A percentile compares a stretch with the other conserved stretches of the same genome.
These are phyloP conservation scores for Senna tora DNA, from an alignment of 306 rosid species.

Conservation along the genomic window DNA sequence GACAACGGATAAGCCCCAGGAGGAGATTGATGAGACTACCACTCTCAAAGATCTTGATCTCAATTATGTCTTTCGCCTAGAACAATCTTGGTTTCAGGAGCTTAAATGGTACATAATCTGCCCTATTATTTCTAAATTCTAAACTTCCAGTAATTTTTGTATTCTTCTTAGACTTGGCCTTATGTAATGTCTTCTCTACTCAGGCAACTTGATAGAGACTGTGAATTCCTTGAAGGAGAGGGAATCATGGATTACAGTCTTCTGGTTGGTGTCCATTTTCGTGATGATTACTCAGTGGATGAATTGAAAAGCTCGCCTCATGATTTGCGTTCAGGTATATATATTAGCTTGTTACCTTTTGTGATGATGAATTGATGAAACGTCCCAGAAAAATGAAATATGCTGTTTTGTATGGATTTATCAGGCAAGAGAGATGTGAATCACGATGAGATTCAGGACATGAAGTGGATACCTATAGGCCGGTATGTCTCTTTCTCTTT, in stretches of 20 bases:
- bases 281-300: slow-evolving; percentile 45
- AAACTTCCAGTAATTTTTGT: neutral
- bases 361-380: slow-evolving; percentile 15
- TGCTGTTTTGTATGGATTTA: slow-evolving; percentile 24
- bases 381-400: neutral
- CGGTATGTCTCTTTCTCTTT: slow-evolving; percentile 46
- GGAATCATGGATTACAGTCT: slow-evolving; percentile 68
- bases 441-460: slow-evolving; percentile 44
- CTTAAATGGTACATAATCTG: slow-evolving; percentile 45
- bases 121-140: too few species aligned
- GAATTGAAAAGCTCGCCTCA: slow-evolving; percentile 34
- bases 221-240: slow-evolving; percentile 57
- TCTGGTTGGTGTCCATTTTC: slow-evolving; percentile 59
- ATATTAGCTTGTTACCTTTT: slow-evolving; percentile 13
- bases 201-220: slow-evolving; percentile 64
- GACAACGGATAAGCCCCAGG: slow-evolving; percentile 50
- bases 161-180: slow-evolving; percentile 18
- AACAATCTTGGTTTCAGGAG: slow-evolving; percentile 59
- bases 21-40: slow-evolving; percentile 59
- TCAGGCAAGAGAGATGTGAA: slow-evolving; percentile 48
- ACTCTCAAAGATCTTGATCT: slow-evolving; percentile 64
- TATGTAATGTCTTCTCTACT: slow-evolving; percentile 34
- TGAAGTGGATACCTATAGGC: slow-evolving; percentile 49
- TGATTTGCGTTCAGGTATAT: slow-evolving; percentile 41
- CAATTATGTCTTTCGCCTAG: slow-evolving; percentile 54